Evolutionary conservation across 2,329 filamentous ascomycete species (phyloP), one percentile per base, ranked within the genome.

Genomic region (Trichoderma endophyticum): DNA sequence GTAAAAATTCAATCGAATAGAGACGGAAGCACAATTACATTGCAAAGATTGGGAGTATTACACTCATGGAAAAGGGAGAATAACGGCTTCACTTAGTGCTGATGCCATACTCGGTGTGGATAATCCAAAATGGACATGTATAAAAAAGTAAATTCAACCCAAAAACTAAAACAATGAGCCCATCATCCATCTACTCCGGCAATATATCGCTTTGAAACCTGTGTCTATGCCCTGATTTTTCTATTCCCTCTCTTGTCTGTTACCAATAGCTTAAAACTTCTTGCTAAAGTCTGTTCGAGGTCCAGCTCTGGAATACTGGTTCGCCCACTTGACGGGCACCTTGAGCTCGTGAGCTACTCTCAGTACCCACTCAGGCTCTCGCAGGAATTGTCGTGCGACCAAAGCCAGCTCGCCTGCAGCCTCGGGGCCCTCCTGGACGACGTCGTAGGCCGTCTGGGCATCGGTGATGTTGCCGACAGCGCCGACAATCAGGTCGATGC

Each of bases 351-450:
- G 87, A 0, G 93, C 94, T 74, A 89, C 91, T 39, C 88, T 86
- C 81, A 93, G 89, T 9, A 94, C 91, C 78, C 94, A 90, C 72
- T 93, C 90, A 0, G 94, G 92, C 78, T 97, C 93, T 79, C 93
- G 89, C 82, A 97, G 86, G 81, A 96, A 96, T 77, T 92, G 91
- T 71, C 93, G 86, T 0, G 89, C 95, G 1, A 92, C 86, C 21
- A 95, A 85, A 0, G 91, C 89, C n/a, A 95, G 80, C 78, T 98
- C 94, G 1, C 87, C 88, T 39, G 75, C 69, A 43, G 74, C 70
- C 9, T 72, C 73, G 5, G 59, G 71, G 18, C 79, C 82, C 70
- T 84, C 82, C 77, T 90, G 91, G 72, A 83, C 88, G 75, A 85
- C 82, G 1, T 81, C 81, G 70, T 90, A 87, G 6, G 93, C 94